phyloP scores from a whole-genome alignment of 257 asterid genomes.

The Mitragyna speciosa region DNA sequence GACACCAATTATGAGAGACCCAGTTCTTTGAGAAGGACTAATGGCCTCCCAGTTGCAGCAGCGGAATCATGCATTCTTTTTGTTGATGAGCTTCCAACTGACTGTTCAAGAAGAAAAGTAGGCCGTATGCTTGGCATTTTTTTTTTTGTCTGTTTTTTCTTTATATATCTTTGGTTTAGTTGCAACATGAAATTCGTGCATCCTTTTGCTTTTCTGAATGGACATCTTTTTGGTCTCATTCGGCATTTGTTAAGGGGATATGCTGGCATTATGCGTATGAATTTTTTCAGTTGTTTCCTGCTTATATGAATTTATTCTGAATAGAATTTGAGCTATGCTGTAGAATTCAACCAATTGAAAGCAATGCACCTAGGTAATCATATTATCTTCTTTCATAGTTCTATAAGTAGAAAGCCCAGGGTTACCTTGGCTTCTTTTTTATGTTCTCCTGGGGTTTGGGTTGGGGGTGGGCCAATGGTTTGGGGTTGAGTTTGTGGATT shows the following conservation, averaged over 20 bases:
- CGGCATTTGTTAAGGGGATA: background rate
- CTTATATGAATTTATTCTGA: conserved; percentile 5
- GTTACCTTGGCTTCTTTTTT: conserved; percentile 6
- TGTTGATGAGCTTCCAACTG: conserved; percentile 79
- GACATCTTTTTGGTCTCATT: background rate
- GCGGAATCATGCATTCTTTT: conserved; percentile 62
- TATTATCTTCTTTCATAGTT: background rate
- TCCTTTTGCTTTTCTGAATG: background rate
- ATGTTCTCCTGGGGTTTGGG: conserved; percentile 5
- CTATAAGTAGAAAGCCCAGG: background rate
- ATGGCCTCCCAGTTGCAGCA: conserved; percentile 37
- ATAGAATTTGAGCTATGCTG: background rate
- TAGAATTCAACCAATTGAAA: background rate
- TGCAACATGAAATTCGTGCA: background rate
- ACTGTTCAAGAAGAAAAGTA: conserved; percentile 74
- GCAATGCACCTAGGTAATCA: background rate
- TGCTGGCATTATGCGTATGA: background rate
- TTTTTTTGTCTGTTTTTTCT: conserved; percentile 5
- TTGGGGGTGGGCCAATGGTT: background rate
- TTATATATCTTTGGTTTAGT: background rate
- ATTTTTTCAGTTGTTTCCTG: conserved; percentile 1
- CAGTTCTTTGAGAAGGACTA: conserved; percentile 44
- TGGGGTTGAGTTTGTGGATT: conserved; percentile 1
- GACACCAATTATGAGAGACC: conserved; percentile 49
- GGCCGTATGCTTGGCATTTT: conserved; percentile 65